A percentile compares a stretch with the other conserved stretches of the same genome.
Conservation (phyloP, 441 rosid species). For the Euphorbia corollata region DNA sequence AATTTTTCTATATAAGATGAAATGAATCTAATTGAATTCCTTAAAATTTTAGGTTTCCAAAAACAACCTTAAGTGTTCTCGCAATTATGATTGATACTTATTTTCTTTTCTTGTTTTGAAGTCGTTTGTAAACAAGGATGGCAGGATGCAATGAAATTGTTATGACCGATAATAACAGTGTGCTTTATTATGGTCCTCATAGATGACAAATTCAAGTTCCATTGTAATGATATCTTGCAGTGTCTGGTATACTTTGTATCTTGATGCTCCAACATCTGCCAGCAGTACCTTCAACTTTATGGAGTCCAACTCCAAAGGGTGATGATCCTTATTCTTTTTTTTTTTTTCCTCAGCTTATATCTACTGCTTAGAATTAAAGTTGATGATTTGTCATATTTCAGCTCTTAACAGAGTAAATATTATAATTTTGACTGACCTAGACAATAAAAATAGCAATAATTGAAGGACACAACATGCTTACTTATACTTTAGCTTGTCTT, state of each 20-base stretch:
- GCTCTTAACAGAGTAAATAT: background rate
- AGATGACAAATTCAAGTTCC: background rate
- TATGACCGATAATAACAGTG: background rate
- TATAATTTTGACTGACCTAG: background rate
- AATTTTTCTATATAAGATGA: too few species aligned
- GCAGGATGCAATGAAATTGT: background rate
- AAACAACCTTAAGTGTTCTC: background rate
- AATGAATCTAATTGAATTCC: too few species aligned
- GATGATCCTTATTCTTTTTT: conserved; percentile 1
- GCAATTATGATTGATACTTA: background rate
- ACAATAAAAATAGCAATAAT: background rate
- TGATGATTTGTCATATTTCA: background rate
- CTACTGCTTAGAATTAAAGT: background rate
- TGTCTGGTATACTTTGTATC: conserved; percentile 8
- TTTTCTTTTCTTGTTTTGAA: background rate
- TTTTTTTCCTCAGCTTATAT: background rate
- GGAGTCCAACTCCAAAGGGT: conserved; percentile 33
- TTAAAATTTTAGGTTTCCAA: too few species aligned
- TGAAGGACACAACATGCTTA: background rate
- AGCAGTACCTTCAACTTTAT: conserved; percentile 17
- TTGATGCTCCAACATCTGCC: conserved; percentile 30
- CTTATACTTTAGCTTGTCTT: conserved; percentile 12
- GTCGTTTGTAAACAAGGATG: background rate
- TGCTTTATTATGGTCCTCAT: background rate
- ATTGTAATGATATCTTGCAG: conserved; percentile 10